Evolutionary conservation across 768 basidiomycete species (phyloP), one percentile per base, ranked within the genome.

Genomic region (Hortiboletus campestris): DNA sequence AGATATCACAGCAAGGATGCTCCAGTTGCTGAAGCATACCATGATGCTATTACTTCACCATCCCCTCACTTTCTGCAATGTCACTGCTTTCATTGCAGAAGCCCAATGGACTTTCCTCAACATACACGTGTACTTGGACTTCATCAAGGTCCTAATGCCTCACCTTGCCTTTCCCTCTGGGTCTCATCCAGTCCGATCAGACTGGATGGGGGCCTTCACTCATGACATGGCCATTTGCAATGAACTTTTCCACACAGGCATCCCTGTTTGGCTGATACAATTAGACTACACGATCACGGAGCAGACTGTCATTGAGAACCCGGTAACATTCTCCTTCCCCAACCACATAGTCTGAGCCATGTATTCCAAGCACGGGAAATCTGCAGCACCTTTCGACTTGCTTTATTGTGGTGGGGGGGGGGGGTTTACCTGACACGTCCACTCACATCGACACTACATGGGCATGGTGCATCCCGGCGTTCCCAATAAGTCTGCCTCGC

Each of bases 191-290:
- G 1, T 0, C 13, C 22, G 25, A 25, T 25, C 25, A 25, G 25
- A 31, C 4, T 62, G 52, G 58, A 60, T 62, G 58, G 61, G 61
- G 3, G 47, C 31, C 22, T 62, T 62, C 14, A 60, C 51, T 7
- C 28, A 5, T 1, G 31, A 57, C 28, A 44, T 17, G 0, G 34
- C 41, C 11, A 22, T 40, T 1, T 60, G 55, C 17, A 8, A 60
- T 7, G 40, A 25, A 2, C 49, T 50, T 10, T 57, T 49, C 32
- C 32, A 34, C 11, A 55, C 49, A 0, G 56, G 62, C 14, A 39
- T 63, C 19, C 57, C 52, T 0, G 44, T 57, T 4, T 62, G 55
- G 58, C 31, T 59, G 25, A 25, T 25, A 25, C 25, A 4, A 25
- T 25, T 25, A 25, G 25, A 25, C 25, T 25, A 25, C 25, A 25